Conservation (phyloP, 2,329 filamentous ascomycete genomes). For the Ophiostoma novo-ulmi region DNA sequence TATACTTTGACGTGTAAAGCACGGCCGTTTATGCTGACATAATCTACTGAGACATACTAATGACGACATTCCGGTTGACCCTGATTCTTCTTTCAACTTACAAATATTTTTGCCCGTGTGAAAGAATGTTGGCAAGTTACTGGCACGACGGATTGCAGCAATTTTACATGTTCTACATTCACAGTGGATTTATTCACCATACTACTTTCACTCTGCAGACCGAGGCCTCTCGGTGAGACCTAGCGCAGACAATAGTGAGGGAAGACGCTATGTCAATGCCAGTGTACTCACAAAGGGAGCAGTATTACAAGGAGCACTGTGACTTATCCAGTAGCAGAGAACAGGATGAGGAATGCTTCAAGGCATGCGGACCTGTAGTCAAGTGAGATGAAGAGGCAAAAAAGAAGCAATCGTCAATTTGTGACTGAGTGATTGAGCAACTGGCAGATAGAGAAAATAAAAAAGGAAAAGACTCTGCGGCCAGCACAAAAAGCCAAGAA, state of each 20-base stretch:
- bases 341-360: not conserved
- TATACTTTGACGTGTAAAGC: not conserved
- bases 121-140: not conserved
- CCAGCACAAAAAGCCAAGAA: not conserved
- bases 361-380: not conserved
- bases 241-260: not conserved
- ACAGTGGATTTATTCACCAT: not conserved
- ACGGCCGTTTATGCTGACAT: not conserved
- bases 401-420: not conserved
- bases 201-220: not conserved
- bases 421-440: not conserved
- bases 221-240: constrained; percentile 7
- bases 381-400: not conserved
- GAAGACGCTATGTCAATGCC: constrained; percentile 2
- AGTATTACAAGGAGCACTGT: not conserved
- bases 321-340: not conserved
- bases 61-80: not conserved
- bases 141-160: constrained; percentile 7
- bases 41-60: not conserved
- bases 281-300: not conserved
- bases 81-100: not conserved
- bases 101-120: too few species aligned
- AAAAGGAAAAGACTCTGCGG: not conserved
- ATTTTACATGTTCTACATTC: constrained; percentile 7
- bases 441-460: not conserved